phyloP scores from a whole-genome alignment of 805 yeast species.

The Nakazawaea anatomiae region DNA sequence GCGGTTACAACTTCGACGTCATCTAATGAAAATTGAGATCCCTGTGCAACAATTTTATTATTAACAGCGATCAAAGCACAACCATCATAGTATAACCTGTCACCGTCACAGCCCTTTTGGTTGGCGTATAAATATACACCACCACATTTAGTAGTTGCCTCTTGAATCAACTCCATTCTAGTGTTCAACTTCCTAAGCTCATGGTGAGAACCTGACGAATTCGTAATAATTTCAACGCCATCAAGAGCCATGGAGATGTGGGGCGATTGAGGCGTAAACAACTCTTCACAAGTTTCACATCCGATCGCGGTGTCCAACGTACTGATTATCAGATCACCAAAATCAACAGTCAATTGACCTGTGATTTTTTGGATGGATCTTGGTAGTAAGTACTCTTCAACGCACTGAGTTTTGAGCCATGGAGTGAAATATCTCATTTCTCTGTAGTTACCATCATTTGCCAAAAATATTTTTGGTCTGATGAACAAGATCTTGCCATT shows the following conservation, averaged over 20 bases:
- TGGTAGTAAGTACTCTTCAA: conserved; percentile 73
- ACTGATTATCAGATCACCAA: conserved; percentile 88
- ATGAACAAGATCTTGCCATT: conserved; percentile 77
- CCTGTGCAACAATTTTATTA: conserved; percentile 90
- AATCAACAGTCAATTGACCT: conserved; percentile 60
- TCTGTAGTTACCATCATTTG: conserved; percentile 96
- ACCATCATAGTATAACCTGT: conserved; percentile 93
- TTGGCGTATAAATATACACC: conserved; percentile 92
- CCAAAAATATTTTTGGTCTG: conserved; percentile 88
- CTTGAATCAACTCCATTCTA: conserved; percentile 77
- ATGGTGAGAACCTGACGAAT: conserved; percentile 97
- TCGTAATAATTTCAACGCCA: conserved; percentile 96
- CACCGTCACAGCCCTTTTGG: conserved; percentile 98
- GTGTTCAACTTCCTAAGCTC: conserved; percentile 86
- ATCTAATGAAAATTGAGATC: conserved; percentile 77
- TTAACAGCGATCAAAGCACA: conserved; percentile 92
- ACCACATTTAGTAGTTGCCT: conserved; percentile 94
- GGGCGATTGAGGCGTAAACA: conserved; percentile 95
- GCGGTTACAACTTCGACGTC: conserved; percentile 97
- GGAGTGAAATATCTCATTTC: conserved; percentile 98
- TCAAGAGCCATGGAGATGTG: conserved; percentile 87
- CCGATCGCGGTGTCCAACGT: conserved; percentile 88
- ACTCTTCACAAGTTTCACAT: conserved; percentile 97
- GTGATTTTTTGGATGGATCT: conserved; percentile 57
- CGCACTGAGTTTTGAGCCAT: conserved; percentile 76